phyloP scores from a whole-genome alignment of 805 yeast species.

The Pichia insulana region DNA sequence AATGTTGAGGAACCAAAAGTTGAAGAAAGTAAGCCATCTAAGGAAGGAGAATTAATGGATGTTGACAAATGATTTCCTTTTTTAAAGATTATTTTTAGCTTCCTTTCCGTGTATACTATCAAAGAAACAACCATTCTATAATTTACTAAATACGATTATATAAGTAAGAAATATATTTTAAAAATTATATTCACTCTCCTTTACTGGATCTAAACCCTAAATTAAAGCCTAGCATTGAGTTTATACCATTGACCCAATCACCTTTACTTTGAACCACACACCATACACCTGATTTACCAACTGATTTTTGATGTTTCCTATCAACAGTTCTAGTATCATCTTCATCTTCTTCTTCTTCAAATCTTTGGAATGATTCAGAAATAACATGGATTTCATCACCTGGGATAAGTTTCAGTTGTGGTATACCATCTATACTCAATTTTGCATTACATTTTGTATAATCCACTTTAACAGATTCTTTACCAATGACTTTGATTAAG shows the following conservation, averaged over 20 bases:
- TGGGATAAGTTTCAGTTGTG: constrained; percentile 54
- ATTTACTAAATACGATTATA: not conserved
- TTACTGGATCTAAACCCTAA: constrained; percentile 50
- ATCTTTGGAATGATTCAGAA: constrained; percentile 55
- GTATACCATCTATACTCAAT: constrained; percentile 77
- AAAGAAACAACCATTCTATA: not conserved
- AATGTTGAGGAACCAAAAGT: constrained; percentile 3
- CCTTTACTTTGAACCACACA: constrained; percentile 76
- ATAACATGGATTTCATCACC: constrained; percentile 77
- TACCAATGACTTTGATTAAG: constrained; percentile 48
- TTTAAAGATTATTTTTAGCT: too few species aligned
- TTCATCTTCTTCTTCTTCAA: constrained; percentile 25
- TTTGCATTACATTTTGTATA: constrained; percentile 33
- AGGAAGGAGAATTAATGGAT: constrained; percentile 1
- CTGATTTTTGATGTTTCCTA: constrained; percentile 1
- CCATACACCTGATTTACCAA: constrained; percentile 57
- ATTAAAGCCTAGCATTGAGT: constrained; percentile 82
- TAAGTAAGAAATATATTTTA: too few species aligned
- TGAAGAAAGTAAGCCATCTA: not conserved
- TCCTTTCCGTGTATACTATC: not conserved
- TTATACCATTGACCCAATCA: constrained; percentile 90
- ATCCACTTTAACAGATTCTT: constrained; percentile 27
- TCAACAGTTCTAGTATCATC: constrained; percentile 1
- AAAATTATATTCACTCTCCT: constrained; percentile 24
- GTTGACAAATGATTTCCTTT: not conserved